These are phyloP conservation scores for Fagopyrum esculentum DNA, from an alignment of 148 eudicot species.

Conservation along the genomic window DNA sequence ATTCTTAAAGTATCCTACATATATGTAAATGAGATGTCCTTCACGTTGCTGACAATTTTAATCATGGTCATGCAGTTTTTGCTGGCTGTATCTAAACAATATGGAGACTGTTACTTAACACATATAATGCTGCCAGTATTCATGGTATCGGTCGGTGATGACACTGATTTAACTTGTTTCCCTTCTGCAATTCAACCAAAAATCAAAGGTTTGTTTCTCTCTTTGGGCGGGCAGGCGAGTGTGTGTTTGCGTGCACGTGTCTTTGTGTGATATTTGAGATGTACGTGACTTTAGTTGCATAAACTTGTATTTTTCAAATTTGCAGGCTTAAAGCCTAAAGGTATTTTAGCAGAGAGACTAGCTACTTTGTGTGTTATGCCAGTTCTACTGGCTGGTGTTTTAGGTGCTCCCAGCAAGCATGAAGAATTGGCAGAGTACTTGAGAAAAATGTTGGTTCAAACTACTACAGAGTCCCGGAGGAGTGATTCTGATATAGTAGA, in stretches of 20 bases:
- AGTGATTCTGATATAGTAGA: conserved; percentile 45
- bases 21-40: conserved; percentile 9
- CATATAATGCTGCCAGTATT: conserved; percentile 82
- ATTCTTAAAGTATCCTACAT: conserved; percentile 9
- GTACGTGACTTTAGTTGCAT: background rate
- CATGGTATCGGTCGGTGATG: conserved; percentile 76
- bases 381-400: conserved; percentile 76
- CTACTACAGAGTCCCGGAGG: conserved; percentile 45
- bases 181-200: conserved; percentile 53
- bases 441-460: conserved; percentile 54
- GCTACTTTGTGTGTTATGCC: conserved; percentile 75
- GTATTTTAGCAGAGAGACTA: conserved; percentile 63
- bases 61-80: conserved; percentile 57
- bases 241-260: background rate
- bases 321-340: conserved; percentile 68
- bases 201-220: conserved; percentile 43
- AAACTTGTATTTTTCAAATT: conserved; percentile 1
- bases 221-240: background rate
- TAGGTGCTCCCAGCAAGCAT: conserved; percentile 71
- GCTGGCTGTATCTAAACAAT: conserved; percentile 57
- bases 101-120: conserved; percentile 75
- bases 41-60: conserved; percentile 15
- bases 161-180: conserved; percentile 56
- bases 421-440: conserved; percentile 63
- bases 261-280: background rate